Base-by-base conservation (phyloP, 2,329 filamentous ascomycete species). In the Nothophoma quercina region DNA sequence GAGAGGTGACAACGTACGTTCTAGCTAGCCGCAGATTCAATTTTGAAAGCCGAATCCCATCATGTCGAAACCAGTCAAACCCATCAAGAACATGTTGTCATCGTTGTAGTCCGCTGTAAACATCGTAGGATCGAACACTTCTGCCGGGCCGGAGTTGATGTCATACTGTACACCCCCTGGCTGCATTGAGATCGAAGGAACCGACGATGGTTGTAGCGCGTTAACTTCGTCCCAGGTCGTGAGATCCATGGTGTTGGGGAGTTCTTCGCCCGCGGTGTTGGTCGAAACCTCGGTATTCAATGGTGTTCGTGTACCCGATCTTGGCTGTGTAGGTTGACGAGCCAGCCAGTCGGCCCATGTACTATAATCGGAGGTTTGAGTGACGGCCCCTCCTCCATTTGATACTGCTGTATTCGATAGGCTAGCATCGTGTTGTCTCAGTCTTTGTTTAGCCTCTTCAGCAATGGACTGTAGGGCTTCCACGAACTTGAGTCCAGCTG, bases 11-110 rank as follows among this genome's bases (percentile, higher is more conserved):
- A n/a, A n/a, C n/a, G n/a, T n/a, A n/a, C n/a, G n/a, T n/a, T n/a
- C n/a, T n/a, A n/a, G n/a, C n/a, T n/a, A n/a, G n/a, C 4, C 15
- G 25, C 23, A 30, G 18, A 36, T 13, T 34, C 22, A 42, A 21
- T 49, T 16, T 10, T 49, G 45, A 3, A 49, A 42, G 2, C 45
- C 36, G n/a, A 49, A 49, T 2, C 45, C 45, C 45, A 49, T 49
- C 45, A 49, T 49, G 13, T 49, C 45, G n/a, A 49, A 49, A 5
- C 45, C 45, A 29, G 45, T 49, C 13, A 49, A 13, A 5, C 45
- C 45, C 45, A 49, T 49, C 5, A 49, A 30, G 15, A 49, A 49
- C 22, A 42, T 41, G 0, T 25, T 28, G 12, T 41, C 45, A 12
- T 41, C 36, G 10, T 16, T 35, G 18, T 22, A 29, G 22, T 49